Evolutionary conservation across 2,329 filamentous ascomycete genomes (phyloP), one percentile per base, ranked within the genome.

Genomic region (Cryphonectria nitschkei): DNA sequence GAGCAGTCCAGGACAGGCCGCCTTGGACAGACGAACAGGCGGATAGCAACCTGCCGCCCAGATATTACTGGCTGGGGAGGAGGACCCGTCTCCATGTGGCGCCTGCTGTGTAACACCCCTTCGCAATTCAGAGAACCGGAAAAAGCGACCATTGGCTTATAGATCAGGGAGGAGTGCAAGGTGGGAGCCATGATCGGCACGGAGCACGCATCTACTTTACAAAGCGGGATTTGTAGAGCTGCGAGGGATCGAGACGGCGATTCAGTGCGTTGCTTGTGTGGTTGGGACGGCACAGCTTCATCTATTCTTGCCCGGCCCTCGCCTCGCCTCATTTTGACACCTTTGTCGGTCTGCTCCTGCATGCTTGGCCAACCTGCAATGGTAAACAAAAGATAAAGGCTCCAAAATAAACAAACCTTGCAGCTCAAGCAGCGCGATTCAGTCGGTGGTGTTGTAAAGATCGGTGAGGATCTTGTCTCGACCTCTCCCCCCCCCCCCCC

Each of bases 391-490:
- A 50, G 11, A n/a, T 3, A 7, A 6, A 50, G 46, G 46, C 46
- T 50, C 19, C 46, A 8, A n/a, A n/a, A 0, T 3, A 2, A n/a
- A n/a, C 46, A 50, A 9, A 50, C 22, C 46, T 50, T 50, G 19
- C 6, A n/a, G 11, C 46, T 22, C 46, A n/a, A 22, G 7, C 16
- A 22, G 7, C 22, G 46, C 32, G n/a, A 34, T 39, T 19, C 58
- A n/a, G 58, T 61, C n/a, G 58, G 58, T 61, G 32, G 58, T 61
- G 58, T 61, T 61, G 26, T 61, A 22, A 32, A 61, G 37, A 7
- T 6, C 26, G 7, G 26, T 37, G 7, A 16, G 19, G 16, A 29
- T 16, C 22, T 61, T 39, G 34, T 11, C 58, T 39, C 46, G 8
- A 22, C 22, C 37, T 9, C 2, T 8, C 37, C 14, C 37, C 37